Base-by-base conservation (phyloP, 2,329 filamentous ascomycete genomes). In the Rhinocladiella similis region DNA sequence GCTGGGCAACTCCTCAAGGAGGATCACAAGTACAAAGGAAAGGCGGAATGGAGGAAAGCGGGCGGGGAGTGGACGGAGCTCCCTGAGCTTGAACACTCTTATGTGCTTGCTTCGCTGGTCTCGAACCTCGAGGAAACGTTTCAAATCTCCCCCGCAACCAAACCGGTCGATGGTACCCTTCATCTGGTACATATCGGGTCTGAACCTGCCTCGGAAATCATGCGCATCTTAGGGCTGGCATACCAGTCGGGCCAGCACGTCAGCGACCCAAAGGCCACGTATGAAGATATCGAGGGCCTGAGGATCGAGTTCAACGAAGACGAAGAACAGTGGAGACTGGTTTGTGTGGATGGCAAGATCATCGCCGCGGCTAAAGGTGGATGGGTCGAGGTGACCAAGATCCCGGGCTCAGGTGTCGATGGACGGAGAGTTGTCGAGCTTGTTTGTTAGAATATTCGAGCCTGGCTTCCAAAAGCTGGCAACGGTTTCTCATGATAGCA, bases 261-360 rank as follows among this genome's bases (percentile, higher is more conserved):
- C 1, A 63, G 70, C 1, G 76, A 84, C 43, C 71, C 78, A 16
- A 65, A 70, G 14, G 87, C 97, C 1, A 80, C 79, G 0, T 97
- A 97, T 69, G 83, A 88, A 16, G 80, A 83, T 52, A 80, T 94
- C 5, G 82, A 88, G 1, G 82, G 82, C 50, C 63, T 96, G 16
- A 78, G 75, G 56, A 84, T 97, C 46, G 79, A 82, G 14, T 85
- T 90, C 35, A 61, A 76, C 1, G 89, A 94, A 66, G 76, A 82
- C 14, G 84, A 90, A n/a, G 77, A 76, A 1, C 77, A 85, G 50
- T 97, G 91, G 91, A 80, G 93, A 59, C 84, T 92, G 67, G 82
- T 96, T 13, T 97, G 93, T 70, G 79, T 97, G n/a, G 93, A 97
- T 71, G 93, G 93, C 2, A 91, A 88, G 51, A 95, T 96, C 66